These are phyloP conservation scores for Chenopodium suecicum DNA, from an alignment of 148 eudicot genomes.

Conservation along the genomic window DNA sequence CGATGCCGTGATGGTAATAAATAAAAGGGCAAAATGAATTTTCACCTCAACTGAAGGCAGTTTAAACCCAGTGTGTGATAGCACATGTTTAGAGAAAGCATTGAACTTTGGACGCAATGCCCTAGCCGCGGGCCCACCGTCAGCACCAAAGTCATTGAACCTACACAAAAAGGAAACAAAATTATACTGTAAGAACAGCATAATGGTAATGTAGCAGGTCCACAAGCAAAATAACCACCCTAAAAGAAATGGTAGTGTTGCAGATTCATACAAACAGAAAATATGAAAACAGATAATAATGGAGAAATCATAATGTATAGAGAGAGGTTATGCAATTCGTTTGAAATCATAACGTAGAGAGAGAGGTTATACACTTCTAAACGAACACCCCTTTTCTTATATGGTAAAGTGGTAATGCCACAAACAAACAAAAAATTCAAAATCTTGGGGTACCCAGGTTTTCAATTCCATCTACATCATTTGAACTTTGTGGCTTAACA, in stretches of 20 bases:
- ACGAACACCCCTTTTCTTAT: too few relatives aligned
- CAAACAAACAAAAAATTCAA: too few relatives aligned
- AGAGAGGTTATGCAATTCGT: too few relatives aligned
- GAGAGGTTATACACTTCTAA: too few relatives aligned
- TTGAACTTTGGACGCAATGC: constrained; percentile 63
- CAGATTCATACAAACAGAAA: background rate
- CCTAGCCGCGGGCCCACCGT: constrained; percentile 81
- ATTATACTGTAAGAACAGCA: background rate
- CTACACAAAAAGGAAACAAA: constrained; percentile 35
- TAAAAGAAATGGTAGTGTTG: background rate
- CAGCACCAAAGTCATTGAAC: constrained; percentile 71
- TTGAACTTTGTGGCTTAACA: too few relatives aligned
- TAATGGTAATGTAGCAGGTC: background rate
- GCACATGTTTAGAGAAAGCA: constrained; percentile 54
- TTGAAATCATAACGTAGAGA: too few relatives aligned
- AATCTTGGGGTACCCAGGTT: too few relatives aligned
- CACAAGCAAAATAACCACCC: background rate
- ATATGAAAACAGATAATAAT: background rate
- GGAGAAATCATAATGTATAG: background rate
- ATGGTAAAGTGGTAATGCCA: too few relatives aligned
- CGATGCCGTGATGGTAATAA: background rate
- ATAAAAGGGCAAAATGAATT: background rate
- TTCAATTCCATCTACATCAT: too few relatives aligned
- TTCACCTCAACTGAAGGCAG: constrained; percentile 68
- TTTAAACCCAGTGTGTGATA: constrained; percentile 57